Base-by-base conservation (phyloP, 768 basidiomycete genomes). In the Leucosporidium yakuticum region DNA sequence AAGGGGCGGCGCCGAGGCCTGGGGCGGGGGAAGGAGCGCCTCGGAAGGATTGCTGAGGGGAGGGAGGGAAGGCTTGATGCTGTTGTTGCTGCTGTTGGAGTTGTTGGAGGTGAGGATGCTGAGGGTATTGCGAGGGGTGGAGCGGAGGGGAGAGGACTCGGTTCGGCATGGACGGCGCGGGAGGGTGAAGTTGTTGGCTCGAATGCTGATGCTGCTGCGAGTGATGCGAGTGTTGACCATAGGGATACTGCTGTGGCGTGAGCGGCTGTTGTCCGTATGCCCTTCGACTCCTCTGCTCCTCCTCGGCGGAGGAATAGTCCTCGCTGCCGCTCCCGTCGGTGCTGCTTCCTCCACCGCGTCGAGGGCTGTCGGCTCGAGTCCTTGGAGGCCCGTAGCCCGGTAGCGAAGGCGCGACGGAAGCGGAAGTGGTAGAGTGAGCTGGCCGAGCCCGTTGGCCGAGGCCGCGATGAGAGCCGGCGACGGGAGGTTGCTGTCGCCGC, bases 341-440 rank as follows among this genome's bases (percentile, higher is more conserved):
- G 39, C 39, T 44, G 54, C 17, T 29, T 6, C 25, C 54, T 4
- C 27, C 54, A 55, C n/a, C n/a, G 20, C 21, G 21, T 8, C 57
- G 34, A 9, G 25, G 21, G 21, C 29, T 31, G 48, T 71, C 70
- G 0, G 62, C n/a, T 0, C 44, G 58, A 0, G 69, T 70, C 8
- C 70, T 55, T 0, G 70, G 70, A 0, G 70, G 70, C 8, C 70
- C 70, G 64, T 71, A 71, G 4, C 70, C 70, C 0, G 70, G 70
- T 7, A 44, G 14, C 8, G 39, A 44, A 44, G 39, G 39, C 11
- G 39, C 39, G 14, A 44, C 39, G 8, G 25, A 71, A 39, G n/a
- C 0, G 64, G 70, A 1, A 64, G 67, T 53, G 62, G 60, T 32
- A 49, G 57, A 12, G 34, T 23, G 57, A 21, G 57, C 31, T 20